Evolutionary conservation across 2,329 filamentous ascomycete genomes (phyloP).

Genomic region (Calonectria pseudoreteaudii): DNA sequence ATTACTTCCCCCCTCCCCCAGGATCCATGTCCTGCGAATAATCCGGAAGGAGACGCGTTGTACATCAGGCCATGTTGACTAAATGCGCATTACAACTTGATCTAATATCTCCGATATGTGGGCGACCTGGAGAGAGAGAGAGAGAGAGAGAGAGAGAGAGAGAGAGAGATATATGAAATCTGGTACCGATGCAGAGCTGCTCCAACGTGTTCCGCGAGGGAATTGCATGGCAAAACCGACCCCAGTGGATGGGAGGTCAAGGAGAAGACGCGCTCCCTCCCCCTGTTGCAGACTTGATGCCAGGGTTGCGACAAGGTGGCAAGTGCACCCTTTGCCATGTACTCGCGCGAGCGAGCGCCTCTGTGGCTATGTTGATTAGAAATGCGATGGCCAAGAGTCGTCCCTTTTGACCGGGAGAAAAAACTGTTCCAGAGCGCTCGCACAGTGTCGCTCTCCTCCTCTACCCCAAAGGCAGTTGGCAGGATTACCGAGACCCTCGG

Average conservation of each 20-base stretch:
- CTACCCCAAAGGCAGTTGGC: no score
- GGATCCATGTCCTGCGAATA: background rate
- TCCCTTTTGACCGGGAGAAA: background rate
- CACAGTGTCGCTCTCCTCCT: background rate
- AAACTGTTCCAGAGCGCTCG: background rate
- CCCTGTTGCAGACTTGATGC: background rate
- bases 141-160: no score
- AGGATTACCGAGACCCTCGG: background rate
- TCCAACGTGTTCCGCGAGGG: background rate
- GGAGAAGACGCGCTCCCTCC: background rate
- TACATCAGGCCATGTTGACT: background rate
- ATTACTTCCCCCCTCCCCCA: background rate
- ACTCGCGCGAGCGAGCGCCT: background rate
- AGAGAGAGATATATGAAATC: background rate
- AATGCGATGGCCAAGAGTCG: background rate
- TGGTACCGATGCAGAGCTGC: background rate
- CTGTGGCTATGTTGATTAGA: background rate
- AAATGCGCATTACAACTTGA: background rate
- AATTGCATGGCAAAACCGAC: background rate
- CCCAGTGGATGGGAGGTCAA: background rate
- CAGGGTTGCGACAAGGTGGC: background rate
- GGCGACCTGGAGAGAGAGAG: no score
- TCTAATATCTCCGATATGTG: background rate
- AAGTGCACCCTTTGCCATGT: background rate
- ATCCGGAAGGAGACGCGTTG: background rate